A percentile compares a stretch with the other conserved stretches of the same genome.
These are phyloP conservation scores for Penicillium daleae DNA, from an alignment of 495 filamentous ascomycete genomes.

Conservation along the genomic window DNA sequence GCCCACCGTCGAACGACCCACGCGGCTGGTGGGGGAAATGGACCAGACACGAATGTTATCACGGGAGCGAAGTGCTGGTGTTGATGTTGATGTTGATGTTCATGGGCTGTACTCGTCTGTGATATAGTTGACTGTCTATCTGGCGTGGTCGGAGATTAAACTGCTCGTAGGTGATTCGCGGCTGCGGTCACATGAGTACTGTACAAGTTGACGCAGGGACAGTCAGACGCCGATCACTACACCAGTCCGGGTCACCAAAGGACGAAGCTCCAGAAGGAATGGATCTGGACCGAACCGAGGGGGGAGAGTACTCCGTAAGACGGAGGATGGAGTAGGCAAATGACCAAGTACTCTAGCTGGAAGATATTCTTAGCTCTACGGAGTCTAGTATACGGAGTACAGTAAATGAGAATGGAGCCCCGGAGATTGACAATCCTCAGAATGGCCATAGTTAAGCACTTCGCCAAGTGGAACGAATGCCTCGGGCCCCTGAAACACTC, in stretches of 20 bases:
- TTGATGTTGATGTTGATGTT: neutral
- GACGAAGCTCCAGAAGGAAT: neutral
- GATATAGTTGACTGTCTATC: neutral
- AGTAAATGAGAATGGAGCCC: neutral
- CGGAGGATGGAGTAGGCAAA: neutral
- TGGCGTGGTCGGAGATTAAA: neutral
- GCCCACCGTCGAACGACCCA: neutral
- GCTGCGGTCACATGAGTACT: neutral
- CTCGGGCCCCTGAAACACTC: conserved; percentile 35
- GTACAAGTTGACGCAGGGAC: conserved; percentile 2
- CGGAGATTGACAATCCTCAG: neutral
- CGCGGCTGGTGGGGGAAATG: neutral
- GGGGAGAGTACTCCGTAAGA: neutral
- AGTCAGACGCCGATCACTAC: neutral
- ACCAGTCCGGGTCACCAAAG: neutral
- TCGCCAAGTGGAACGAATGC: neutral
- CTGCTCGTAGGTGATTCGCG: neutral
- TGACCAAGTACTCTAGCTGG: neutral
- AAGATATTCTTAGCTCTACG: conserved; percentile 7
- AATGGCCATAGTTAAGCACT: neutral
- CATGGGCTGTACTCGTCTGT: neutral
- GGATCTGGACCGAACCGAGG: neutral
- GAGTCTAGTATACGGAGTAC: too few species aligned
- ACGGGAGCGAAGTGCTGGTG: too few species aligned
- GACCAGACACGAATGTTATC: neutral